Conservation (phyloP, 139 green algal genomes). For the Dunaliella sp. region DNA sequence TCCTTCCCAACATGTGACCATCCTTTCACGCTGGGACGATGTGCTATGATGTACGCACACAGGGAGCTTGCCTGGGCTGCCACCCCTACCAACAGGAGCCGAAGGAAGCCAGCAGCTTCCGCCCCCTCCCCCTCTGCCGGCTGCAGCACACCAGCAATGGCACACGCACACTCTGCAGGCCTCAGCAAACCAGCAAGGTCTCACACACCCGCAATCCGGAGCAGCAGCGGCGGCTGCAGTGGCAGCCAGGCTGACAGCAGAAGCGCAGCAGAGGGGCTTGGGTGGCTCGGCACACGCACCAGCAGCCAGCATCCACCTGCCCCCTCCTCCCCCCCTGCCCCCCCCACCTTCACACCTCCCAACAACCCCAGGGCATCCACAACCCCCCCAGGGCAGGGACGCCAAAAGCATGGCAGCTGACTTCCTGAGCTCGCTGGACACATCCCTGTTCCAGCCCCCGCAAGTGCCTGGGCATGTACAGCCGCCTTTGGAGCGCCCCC, state of each 20-base stretch:
- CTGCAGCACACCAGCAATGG: background rate
- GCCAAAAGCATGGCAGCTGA: constrained; percentile 20
- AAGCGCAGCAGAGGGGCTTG: constrained; percentile 4
- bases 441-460: constrained; percentile 7
- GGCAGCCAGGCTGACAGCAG: background rate
- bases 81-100: background rate
- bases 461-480: too few species aligned
- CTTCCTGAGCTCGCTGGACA: constrained; percentile 27
- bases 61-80: background rate
- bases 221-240: background rate
- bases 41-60: too few species aligned
- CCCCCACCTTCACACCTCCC: constrained; percentile 2
- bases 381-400: background rate
- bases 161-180: background rate
- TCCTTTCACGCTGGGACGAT: too few species aligned
- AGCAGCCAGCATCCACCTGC: too few species aligned
- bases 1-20: too few species aligned
- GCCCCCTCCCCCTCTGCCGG: background rate
- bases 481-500: too few species aligned
- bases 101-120: background rate
- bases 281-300: too few species aligned
- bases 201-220: background rate
- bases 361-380: constrained; percentile 3
- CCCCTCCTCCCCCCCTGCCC: constrained; percentile 4
- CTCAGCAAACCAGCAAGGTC: too few species aligned